Evolutionary conservation across 2,329 filamentous ascomycete species (phyloP).

Genomic region (Cercospora janseana): DNA sequence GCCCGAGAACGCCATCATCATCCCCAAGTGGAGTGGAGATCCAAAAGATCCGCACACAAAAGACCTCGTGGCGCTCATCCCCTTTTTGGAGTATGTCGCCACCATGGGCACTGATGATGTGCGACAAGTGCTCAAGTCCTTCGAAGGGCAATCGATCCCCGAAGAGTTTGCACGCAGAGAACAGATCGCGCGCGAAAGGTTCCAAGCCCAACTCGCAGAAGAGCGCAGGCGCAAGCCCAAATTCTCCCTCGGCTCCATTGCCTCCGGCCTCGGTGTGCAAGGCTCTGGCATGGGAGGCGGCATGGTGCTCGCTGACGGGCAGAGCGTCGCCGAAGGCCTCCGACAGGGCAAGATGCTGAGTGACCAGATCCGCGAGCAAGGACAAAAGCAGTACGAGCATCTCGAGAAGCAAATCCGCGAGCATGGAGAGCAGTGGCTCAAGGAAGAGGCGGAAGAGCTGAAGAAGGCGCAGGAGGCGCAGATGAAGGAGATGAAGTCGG

Average conservation of each 20-base stretch:
- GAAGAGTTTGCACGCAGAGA: constrained; percentile 86
- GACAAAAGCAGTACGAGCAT: constrained; percentile 83
- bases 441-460: constrained; percentile 84
- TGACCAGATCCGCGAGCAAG: constrained; percentile 88
- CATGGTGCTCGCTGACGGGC: constrained; percentile 47
- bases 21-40: constrained; percentile 87
- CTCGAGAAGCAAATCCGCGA: constrained; percentile 88
- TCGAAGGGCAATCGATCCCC: constrained; percentile 81
- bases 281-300: constrained; percentile 56
- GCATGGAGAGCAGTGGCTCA: constrained; percentile 93
- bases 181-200: constrained; percentile 78
- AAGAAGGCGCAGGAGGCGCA: constrained; percentile 88
- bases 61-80: constrained; percentile 83
- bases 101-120: constrained; percentile 90
- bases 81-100: constrained; percentile 95
- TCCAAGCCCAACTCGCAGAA: constrained; percentile 71
- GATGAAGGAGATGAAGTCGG: constrained; percentile 87
- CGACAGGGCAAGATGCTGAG: constrained; percentile 95
- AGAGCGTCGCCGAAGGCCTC: constrained; percentile 72
- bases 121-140: constrained; percentile 53
- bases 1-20: constrained; percentile 92
- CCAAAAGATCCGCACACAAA: constrained; percentile 63
- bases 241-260: constrained; percentile 59
- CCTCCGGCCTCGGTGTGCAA: constrained; percentile 73
- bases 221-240: constrained; percentile 64